phyloP scores from a whole-genome alignment of 352 stramenopile species.

The Phytophthora citrophthora region DNA sequence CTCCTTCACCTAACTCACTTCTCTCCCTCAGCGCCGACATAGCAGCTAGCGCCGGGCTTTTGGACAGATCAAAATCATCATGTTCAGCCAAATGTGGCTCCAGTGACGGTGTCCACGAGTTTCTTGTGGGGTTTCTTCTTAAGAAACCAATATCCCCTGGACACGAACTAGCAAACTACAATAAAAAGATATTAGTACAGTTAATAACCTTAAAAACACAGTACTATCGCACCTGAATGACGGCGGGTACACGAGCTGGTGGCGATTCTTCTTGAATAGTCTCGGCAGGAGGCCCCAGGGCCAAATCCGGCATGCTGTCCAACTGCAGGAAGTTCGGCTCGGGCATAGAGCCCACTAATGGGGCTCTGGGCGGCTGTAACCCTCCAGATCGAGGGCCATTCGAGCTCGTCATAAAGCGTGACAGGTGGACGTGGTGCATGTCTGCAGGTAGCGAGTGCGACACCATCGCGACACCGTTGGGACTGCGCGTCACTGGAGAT shows the following conservation, averaged over 20 bases:
- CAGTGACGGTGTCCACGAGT: constrained; percentile 49
- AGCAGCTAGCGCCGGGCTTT: constrained; percentile 65
- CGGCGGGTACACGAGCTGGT: constrained; percentile 37
- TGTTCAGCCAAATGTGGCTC: constrained; percentile 29
- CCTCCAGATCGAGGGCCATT: constrained; percentile 29
- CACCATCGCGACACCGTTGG: constrained; percentile 29
- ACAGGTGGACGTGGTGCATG: constrained; percentile 49
- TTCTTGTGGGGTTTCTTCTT: constrained; percentile 39
- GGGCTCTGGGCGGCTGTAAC: constrained; percentile 56
- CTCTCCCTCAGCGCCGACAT: constrained; percentile 68
- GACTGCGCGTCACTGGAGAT: constrained; percentile 38
- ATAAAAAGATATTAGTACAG: constrained; percentile 11
- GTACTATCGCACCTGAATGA: constrained; percentile 46
- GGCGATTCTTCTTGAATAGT: constrained; percentile 31
- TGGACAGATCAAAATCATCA: constrained; percentile 77
- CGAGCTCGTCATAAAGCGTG: constrained; percentile 39
- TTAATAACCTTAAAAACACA: constrained; percentile 1
- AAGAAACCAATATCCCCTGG: constrained; percentile 71
- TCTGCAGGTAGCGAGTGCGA: constrained; percentile 71
- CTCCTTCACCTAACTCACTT: constrained; percentile 17
- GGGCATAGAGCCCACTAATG: constrained; percentile 66
- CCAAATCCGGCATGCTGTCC: constrained; percentile 63
- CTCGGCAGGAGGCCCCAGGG: constrained; percentile 54
- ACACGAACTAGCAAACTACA: constrained; percentile 73
- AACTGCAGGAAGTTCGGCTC: constrained; percentile 64